Evolutionary conservation across 495 filamentous ascomycete species (phyloP).

Genomic region (Lichenothelia convexa): DNA sequence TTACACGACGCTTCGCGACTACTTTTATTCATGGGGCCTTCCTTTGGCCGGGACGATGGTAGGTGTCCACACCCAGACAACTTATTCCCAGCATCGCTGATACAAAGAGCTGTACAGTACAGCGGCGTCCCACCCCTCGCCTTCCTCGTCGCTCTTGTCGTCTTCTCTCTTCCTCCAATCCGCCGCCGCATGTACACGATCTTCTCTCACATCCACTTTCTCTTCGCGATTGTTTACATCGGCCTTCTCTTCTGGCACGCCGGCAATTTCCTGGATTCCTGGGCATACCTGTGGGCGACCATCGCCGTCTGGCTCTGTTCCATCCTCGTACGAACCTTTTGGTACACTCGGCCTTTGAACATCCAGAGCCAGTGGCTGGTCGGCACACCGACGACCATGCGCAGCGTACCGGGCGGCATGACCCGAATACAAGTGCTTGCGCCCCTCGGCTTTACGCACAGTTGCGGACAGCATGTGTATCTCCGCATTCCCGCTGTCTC

Average conservation of each 20-base stretch:
- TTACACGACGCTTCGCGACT: too few species aligned
- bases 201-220: conserved; percentile 11
- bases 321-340: conserved; percentile 9
- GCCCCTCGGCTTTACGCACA: conserved; percentile 3
- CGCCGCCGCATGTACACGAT: conserved; percentile 14
- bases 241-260: conserved; percentile 16
- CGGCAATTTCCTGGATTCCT: conserved; percentile 9
- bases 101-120: too few species aligned
- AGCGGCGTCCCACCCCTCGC: conserved; percentile 20
- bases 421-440: conserved; percentile 7
- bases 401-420: conserved; percentile 4
- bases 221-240: conserved; percentile 11
- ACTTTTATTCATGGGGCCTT: too few species aligned
- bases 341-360: conserved; percentile 4
- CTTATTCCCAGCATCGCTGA: conserved; percentile 16
- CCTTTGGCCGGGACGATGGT: too few species aligned
- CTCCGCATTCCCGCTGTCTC: conserved; percentile 11
- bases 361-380: conserved; percentile 5
- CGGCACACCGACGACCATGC: conserved; percentile 1
- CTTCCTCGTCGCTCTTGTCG: conserved; percentile 17
- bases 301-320: conserved; percentile 10
- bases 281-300: conserved; percentile 17
- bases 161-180: conserved; percentile 19
- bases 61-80: neutral
- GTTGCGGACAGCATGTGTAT: conserved; percentile 13